phyloP scores from a whole-genome alignment of 108 stramenopile genomes.

The Licmophora abbreviata region DNA sequence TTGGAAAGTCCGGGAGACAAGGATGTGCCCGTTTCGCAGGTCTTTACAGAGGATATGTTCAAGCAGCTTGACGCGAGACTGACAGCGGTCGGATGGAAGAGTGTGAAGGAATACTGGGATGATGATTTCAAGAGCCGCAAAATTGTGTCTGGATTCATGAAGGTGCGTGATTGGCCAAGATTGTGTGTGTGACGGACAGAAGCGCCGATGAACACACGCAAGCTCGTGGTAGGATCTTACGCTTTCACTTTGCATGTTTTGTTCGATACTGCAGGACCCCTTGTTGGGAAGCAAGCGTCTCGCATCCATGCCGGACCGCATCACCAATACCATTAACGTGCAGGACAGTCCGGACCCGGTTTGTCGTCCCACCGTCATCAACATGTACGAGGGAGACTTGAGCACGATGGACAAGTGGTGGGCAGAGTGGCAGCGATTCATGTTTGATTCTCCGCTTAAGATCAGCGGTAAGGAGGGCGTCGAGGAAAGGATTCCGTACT shows the following conservation, averaged over 20 bases:
- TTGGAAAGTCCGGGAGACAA: constrained; percentile 72
- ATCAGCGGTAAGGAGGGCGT: constrained; percentile 54
- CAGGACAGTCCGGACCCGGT: constrained; percentile 42
- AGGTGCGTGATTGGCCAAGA: constrained; percentile 15
- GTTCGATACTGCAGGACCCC: no score
- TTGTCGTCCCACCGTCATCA: constrained; percentile 90
- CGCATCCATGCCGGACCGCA: constrained; percentile 91
- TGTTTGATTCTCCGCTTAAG: constrained; percentile 69
- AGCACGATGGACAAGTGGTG: constrained; percentile 70
- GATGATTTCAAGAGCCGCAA: constrained; percentile 74
- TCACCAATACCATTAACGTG: constrained; percentile 88
- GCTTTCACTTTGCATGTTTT: not conserved
- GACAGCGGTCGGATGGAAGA: constrained; percentile 56
- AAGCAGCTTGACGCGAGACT: constrained; percentile 51
- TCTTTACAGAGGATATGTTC: constrained; percentile 89
- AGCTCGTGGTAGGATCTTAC: no score
- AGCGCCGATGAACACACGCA: no score
- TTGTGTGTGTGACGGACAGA: not conserved
- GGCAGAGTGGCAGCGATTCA: constrained; percentile 84
- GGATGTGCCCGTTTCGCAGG: constrained; percentile 67
- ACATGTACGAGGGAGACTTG: constrained; percentile 86
- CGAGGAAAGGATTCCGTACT: constrained; percentile 45
- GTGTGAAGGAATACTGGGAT: constrained; percentile 67
- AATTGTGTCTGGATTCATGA: constrained; percentile 82
- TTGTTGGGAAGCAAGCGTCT: constrained; percentile 82